Evolutionary conservation across 768 basidiomycete genomes (phyloP).

Genomic region (Leccinum obscurum): DNA sequence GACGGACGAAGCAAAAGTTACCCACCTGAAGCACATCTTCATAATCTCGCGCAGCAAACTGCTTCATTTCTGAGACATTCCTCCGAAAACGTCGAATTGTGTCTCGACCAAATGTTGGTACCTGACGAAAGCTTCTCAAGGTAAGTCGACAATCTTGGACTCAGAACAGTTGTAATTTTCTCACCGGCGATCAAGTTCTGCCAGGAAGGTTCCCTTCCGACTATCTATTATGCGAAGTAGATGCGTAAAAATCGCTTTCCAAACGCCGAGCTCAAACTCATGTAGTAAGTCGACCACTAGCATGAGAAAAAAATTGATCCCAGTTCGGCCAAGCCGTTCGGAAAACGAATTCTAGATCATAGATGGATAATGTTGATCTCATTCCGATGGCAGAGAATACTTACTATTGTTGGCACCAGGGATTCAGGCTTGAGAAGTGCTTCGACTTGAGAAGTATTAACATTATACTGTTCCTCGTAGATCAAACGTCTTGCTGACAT

Average conservation of each 20-base stretch:
- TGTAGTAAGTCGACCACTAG: not conserved
- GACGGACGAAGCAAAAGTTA: not conserved
- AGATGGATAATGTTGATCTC: not conserved
- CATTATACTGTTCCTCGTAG: not conserved
- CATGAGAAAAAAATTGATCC: not conserved
- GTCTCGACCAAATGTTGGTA: not conserved
- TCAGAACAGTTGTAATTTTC: too few species aligned
- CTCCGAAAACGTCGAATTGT: not conserved
- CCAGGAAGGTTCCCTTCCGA: not conserved
- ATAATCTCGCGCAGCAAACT: not conserved
- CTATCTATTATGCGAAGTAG: not conserved
- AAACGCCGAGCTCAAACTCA: not conserved
- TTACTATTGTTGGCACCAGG: not conserved
- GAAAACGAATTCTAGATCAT: not conserved
- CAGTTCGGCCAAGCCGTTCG: not conserved
- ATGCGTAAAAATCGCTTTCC: not conserved
- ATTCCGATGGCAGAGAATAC: not conserved
- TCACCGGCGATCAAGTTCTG: not conserved
- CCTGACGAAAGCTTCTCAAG: not conserved
- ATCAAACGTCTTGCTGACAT: not conserved
- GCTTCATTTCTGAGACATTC: not conserved
- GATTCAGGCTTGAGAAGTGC: not conserved
- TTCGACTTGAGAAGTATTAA: not conserved
- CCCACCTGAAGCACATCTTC: not conserved
- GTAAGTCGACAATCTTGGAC: not conserved